Base-by-base conservation (phyloP, 176 grass and related monocot genomes). In the Rhipidocladum racemiflorum region DNA sequence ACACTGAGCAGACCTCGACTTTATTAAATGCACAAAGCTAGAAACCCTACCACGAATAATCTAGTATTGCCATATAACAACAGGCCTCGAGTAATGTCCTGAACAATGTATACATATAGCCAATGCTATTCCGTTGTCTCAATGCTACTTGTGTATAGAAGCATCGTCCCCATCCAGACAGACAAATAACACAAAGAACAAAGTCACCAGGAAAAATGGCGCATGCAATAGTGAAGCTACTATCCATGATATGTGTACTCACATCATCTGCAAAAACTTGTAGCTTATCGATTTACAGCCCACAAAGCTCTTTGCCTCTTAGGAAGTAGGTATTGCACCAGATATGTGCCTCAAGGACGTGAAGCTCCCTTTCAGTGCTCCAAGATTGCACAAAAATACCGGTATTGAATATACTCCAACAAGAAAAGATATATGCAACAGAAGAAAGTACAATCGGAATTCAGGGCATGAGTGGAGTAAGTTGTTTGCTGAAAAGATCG, bases 401-500 rank as follows among this genome's bases (percentile, higher is more conserved):
- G 32, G 78, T 81, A 42, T 69, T 18, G 74, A 78, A 79, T 82
- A 86, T 79, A 88, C 20, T 69, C 64, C 61, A 40, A 49, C 59
- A 43, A 87, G 63, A 67, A 67, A 59, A 80, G 28, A 92, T 81
- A 83, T 82, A 72, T 83, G 82, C 77, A 81, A 86, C 42, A 54
- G 68, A 80, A 63, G 25, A 51, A 34, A 85, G 61, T 80, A 63
- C 44, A 44, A 76, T 46, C 7, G 35, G 39, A 87, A 40, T 72
- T 88, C 79, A 94, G 35, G 87, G 85, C 85, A 99, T 88, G 75
- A 99, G 92, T 80, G 90, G 40, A 64, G 85, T 91, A 76, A 99
- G 93, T 76, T 99, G 97, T 77, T 85, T 91, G 77, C 83, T 87
- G 69, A 95, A 99, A 86, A 99, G 93, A 89, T 96, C 92, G 0